Percentiles rank a stretch among this genome's conserved stretches.
These are phyloP conservation scores for Scheffersomyces stambukii DNA, from an alignment of 1,139 yeast genomes.

Conservation along the genomic window DNA sequence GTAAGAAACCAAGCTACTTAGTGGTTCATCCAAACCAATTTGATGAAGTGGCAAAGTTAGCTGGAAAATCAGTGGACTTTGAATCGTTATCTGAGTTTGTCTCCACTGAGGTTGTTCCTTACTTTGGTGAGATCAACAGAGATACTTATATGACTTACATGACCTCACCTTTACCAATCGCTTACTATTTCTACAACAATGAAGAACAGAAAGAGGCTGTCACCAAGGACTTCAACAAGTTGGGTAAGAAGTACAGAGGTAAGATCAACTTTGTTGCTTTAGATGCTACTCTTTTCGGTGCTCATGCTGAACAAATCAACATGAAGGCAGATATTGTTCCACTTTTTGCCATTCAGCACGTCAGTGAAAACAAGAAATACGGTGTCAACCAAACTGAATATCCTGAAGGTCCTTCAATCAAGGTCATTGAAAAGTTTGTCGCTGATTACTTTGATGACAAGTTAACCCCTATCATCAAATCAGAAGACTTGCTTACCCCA, in stretches of 20 bases:
- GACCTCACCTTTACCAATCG: conserved; percentile 71
- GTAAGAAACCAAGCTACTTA: conserved; percentile 26
- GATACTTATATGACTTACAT: conserved; percentile 75
- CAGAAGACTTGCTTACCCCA: conserved; percentile 74
- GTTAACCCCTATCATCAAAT: conserved; percentile 70
- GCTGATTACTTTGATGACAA: conserved; percentile 61
- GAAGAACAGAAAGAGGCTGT: conserved; percentile 63
- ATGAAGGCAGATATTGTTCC: conserved; percentile 82
- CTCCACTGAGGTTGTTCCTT: conserved; percentile 70
- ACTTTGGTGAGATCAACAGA: conserved; percentile 87
- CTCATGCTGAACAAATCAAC: conserved; percentile 85
- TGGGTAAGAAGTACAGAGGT: conserved; percentile 78
- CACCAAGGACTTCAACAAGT: conserved; percentile 47
- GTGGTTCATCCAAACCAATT: conserved; percentile 35
- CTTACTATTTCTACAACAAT: conserved; percentile 77
- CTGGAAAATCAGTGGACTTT: conserved; percentile 13
- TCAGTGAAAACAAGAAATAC: conserved; percentile 64
- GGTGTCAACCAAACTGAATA: conserved; percentile 51
- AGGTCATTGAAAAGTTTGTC: conserved; percentile 56
- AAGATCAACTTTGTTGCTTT: conserved; percentile 82
- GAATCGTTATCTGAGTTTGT: conserved; percentile 53
- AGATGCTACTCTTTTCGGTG: conserved; percentile 77
- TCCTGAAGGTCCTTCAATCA: conserved; percentile 39
- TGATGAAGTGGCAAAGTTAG: conserved; percentile 28
- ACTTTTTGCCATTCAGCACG: conserved; percentile 82